Base-by-base conservation (phyloP, 2,329 filamentous ascomycete species). In the Fusarium sp. region DNA sequence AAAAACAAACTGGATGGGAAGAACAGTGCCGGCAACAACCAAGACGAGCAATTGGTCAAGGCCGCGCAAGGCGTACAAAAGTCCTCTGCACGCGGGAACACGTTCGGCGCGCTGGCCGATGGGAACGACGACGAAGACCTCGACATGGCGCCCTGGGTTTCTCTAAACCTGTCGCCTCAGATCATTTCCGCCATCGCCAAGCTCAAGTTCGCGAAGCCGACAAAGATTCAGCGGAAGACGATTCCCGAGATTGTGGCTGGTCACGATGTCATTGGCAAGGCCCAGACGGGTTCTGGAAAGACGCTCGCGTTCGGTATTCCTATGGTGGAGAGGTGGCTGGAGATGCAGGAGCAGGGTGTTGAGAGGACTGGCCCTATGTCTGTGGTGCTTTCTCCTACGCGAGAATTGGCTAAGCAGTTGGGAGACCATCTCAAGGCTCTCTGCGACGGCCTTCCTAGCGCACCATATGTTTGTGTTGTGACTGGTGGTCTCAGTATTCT, bases 291-390 rank as follows among this genome's bases (percentile, higher is more conserved):
- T 71, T 98, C 96, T 16, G 96, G 96, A 74, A 99, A 99, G 82
- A 99, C 96, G 0, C 84, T 99, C 46, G 95, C 96, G 0, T 99
- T 97, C 79, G 94, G 92, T 2, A 94, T 99, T 68, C 96, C 96
- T 0, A 96, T 99, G 59, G 84, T 98, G 12, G 95, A 99, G 79
- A 86, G 88, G 59, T 98, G 91, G 85, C 81, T 99, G 40, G 86
- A 88, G 64, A 77, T 77, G 59, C 79, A 79, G 27, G 79, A 79
- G 44, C 79, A 79, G 20, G 80, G 82, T 9, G 59, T 61, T 4
- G 55, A 56, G 66, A 77, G 52, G 60, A 71, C 40, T n/a, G 60
- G 73, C 0, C 92, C 94, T 0, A 86, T 91, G 57, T 93, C 94
- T 2, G 82, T 99, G 45, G 90, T 99, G 40, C 85, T 99, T 4